These are phyloP conservation scores for Craterostigma plantagineum DNA, from an alignment of 257 asterid species.

Conservation along the genomic window DNA sequence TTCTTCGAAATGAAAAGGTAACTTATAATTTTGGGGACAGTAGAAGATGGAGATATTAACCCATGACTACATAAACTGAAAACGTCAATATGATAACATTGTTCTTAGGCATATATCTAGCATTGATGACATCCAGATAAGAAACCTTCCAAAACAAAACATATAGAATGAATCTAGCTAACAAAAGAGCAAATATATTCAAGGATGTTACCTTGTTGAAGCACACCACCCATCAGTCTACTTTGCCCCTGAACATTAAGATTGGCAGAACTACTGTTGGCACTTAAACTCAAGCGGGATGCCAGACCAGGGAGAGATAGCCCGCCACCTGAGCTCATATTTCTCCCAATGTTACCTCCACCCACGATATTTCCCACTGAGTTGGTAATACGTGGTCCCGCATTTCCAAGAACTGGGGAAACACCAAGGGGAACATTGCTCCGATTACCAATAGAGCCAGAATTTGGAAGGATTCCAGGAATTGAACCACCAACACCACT, in stretches of 20 bases:
- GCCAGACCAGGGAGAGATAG: slow-evolving; percentile 74
- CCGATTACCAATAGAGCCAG: slow-evolving; percentile 78
- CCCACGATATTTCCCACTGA: slow-evolving; percentile 78
- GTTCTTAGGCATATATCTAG: not conserved
- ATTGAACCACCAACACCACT: slow-evolving; percentile 86
- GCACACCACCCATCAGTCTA: slow-evolving; percentile 69
- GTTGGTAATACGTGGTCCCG: slow-evolving; percentile 64
- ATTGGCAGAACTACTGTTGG: slow-evolving; percentile 63
- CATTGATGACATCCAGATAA: not conserved
- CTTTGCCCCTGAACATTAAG: slow-evolving; percentile 68
- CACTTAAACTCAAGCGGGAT: slow-evolving; percentile 64
- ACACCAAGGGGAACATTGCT: slow-evolving; percentile 56
- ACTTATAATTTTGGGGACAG: too few species aligned
- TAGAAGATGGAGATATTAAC: too few species aligned
- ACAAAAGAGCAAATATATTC: not conserved
- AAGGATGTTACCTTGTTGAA: slow-evolving; percentile 65
- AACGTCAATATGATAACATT: too few species aligned
- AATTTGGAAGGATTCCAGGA: slow-evolving; percentile 80
- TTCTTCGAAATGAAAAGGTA: too few species aligned
- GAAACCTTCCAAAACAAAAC: not conserved
- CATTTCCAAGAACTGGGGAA: slow-evolving; percentile 63
- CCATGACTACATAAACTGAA: too few species aligned
- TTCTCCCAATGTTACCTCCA: slow-evolving; percentile 80
- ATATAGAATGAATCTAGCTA: not conserved
- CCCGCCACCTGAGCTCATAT: slow-evolving; percentile 85